Evolutionary conservation across 345 rosid species (phyloP).

Genomic region (Camelina neglecta): DNA sequence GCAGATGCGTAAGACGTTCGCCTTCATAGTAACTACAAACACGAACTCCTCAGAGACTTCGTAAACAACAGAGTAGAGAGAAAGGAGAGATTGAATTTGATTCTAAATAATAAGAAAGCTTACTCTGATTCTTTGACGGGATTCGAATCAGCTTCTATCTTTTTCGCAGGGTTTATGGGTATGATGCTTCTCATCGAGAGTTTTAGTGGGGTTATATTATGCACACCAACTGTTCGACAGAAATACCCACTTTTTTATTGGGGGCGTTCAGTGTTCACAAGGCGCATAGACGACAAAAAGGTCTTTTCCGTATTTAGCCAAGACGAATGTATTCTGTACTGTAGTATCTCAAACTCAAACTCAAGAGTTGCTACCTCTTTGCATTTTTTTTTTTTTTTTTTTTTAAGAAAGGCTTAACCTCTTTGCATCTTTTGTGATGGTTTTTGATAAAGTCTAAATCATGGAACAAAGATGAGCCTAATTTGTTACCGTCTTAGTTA

Average conservation of each 20-base stretch:
- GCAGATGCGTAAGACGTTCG: constrained; percentile 57
- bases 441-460: neutral
- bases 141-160: constrained; percentile 27
- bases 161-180: constrained; percentile 28
- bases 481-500: neutral
- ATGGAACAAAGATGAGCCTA: neutral
- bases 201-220: neutral
- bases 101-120: neutral
- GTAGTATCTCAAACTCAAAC: too few species aligned
- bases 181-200: constrained; percentile 19
- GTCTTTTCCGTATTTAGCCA: neutral
- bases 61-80: neutral
- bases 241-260: neutral
- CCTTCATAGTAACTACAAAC: constrained; percentile 62
- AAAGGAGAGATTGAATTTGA: neutral
- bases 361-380: too few species aligned
- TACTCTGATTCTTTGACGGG: constrained; percentile 40
- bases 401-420: too few species aligned
- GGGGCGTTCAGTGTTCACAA: too few species aligned
- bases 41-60: neutral
- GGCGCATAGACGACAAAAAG: neutral
- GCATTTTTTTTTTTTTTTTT: too few species aligned
- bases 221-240: constrained; percentile 29
- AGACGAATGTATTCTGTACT: neutral
- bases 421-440: neutral